Conservation (phyloP, 2,329 filamentous ascomycete genomes). For the Ascochyta clinopodiicola region DNA sequence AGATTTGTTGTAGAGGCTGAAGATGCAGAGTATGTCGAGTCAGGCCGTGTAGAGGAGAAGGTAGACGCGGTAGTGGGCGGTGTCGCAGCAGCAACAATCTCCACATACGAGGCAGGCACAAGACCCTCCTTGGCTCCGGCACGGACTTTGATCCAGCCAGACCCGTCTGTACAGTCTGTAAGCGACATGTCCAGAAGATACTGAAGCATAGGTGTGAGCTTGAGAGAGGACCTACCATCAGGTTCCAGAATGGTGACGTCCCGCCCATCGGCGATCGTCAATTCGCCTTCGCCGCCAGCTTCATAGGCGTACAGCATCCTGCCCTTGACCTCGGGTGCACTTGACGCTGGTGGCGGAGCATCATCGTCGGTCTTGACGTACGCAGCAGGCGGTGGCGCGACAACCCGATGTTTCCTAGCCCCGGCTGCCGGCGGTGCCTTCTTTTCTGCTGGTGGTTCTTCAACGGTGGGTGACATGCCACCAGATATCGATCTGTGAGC, state of each 20-base stretch:
- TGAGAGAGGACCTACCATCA: slow-evolving; percentile 71
- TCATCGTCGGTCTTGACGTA: slow-evolving; percentile 73
- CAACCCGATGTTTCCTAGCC: slow-evolving; percentile 69
- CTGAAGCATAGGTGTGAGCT: slow-evolving; percentile 23
- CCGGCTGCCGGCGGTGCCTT: slow-evolving; percentile 32
- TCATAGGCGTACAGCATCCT: slow-evolving; percentile 93
- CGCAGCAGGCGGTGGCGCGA: slow-evolving; percentile 84
- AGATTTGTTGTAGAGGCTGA: slow-evolving; percentile 72
- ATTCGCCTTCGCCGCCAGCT: slow-evolving; percentile 78
- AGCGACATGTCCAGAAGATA: slow-evolving; percentile 25
- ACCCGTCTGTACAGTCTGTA: slow-evolving; percentile 69
- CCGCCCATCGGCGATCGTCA: slow-evolving; percentile 78
- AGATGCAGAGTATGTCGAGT: slow-evolving; percentile 75
- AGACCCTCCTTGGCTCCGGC: slow-evolving; percentile 78
- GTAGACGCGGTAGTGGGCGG: slow-evolving; percentile 46
- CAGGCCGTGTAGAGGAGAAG: slow-evolving; percentile 49
- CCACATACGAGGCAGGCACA: slow-evolving; percentile 86
- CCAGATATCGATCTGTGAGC: slow-evolving; percentile 78
- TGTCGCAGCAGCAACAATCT: slow-evolving; percentile 59
- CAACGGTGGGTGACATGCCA: slow-evolving; percentile 58
- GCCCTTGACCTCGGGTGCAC: slow-evolving; percentile 67
- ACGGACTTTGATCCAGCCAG: slow-evolving; percentile 88
- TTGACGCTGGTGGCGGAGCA: slow-evolving; percentile 43
- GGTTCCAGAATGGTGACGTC: slow-evolving; percentile 81
- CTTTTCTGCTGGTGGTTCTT: slow-evolving; percentile 52